Evolutionary conservation across 257 asterid species (phyloP).

Genomic region (Nicotiana tomentosiformis): DNA sequence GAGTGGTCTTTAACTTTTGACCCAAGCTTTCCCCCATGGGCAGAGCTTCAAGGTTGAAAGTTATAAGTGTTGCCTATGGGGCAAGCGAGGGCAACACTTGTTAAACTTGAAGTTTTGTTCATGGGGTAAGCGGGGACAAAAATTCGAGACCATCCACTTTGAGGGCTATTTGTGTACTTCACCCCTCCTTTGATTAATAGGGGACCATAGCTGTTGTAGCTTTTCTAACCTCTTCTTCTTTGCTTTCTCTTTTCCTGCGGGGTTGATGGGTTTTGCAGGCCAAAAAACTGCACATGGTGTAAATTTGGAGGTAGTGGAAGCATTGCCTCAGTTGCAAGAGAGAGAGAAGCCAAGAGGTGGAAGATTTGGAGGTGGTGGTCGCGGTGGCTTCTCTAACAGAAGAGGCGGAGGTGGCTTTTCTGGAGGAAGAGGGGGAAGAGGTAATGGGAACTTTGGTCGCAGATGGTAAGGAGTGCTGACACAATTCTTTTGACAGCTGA

Average conservation of each 20-base stretch:
- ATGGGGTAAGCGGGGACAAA: no score
- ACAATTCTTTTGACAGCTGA: neutral
- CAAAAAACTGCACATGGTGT: conserved; percentile 55
- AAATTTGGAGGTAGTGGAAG: conserved; percentile 51
- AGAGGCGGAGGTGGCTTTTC: conserved; percentile 25
- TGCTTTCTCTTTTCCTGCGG: neutral
- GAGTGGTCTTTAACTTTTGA: no score
- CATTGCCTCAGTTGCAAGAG: conserved; percentile 67
- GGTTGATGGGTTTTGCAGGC: conserved; percentile 32
- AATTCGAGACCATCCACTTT: no score
- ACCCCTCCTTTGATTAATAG: neutral
- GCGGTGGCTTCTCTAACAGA: conserved; percentile 43
- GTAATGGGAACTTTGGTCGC: conserved; percentile 30
- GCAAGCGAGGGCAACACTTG: no score
- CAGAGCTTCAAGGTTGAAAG: no score
- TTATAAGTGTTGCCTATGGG: no score
- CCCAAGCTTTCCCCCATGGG: no score
- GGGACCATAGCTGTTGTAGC: neutral
- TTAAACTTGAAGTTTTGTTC: no score
- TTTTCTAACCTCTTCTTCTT: neutral
- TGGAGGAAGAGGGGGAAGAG: conserved; percentile 29
- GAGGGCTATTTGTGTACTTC: no score
- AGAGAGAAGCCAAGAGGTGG: conserved; percentile 46
- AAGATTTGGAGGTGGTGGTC: conserved; percentile 51
- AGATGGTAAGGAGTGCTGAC: conserved; percentile 41